phyloP scores from a whole-genome alignment of 2,329 filamentous ascomycete genomes.

The Pyrenophora teres region DNA sequence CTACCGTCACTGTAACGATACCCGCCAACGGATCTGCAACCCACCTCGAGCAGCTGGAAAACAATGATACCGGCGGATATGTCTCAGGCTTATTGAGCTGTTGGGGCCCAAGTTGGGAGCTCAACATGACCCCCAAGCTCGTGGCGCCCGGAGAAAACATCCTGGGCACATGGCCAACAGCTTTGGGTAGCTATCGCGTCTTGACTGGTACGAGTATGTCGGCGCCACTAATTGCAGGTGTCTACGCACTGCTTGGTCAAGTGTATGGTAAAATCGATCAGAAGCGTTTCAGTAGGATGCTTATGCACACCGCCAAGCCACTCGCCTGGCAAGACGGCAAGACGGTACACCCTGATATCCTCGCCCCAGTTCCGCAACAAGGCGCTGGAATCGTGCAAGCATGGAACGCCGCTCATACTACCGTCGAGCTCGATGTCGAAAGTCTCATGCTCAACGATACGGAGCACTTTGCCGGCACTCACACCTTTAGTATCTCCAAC shows the following conservation, averaged over 20 bases:
- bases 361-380: slow-evolving; percentile 31
- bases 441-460: slow-evolving; percentile 30
- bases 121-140: slow-evolving; percentile 61
- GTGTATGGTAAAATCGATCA: slow-evolving; percentile 23
- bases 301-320: slow-evolving; percentile 24
- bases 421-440: slow-evolving; percentile 15
- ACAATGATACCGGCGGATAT: slow-evolving; percentile 17
- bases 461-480: slow-evolving; percentile 27
- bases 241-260: slow-evolving; percentile 23
- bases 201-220: slow-evolving; percentile 63
- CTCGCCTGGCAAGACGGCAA: slow-evolving; percentile 21
- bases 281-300: slow-evolving; percentile 15
- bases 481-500: slow-evolving; percentile 29
- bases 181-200: slow-evolving; percentile 54
- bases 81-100: slow-evolving; percentile 39
- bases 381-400: slow-evolving; percentile 27
- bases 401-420: slow-evolving; percentile 22
- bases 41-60: slow-evolving; percentile 20
- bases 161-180: slow-evolving; percentile 60
- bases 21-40: slow-evolving; percentile 12
- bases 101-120: slow-evolving; percentile 66
- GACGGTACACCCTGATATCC: slow-evolving; percentile 3
- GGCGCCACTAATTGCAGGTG: slow-evolving; percentile 21
- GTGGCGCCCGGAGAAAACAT: slow-evolving; percentile 63
- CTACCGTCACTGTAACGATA: slow-evolving; percentile 18